A percentile compares a stretch with the other conserved stretches of the same genome.
Conservation (phyloP, 768 basidiomycete species). For the Fistulinella prunicolor region DNA sequence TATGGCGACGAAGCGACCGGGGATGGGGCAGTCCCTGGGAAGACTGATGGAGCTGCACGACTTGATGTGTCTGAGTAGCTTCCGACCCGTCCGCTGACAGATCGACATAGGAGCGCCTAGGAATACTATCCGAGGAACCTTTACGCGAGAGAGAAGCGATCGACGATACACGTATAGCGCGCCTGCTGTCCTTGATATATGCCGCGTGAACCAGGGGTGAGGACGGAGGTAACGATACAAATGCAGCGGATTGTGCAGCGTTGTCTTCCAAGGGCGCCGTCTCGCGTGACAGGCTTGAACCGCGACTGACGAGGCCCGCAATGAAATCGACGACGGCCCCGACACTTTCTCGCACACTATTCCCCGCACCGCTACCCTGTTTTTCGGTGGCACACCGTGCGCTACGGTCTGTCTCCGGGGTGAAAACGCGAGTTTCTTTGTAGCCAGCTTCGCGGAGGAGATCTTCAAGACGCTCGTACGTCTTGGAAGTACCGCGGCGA, state of each 20-base stretch:
- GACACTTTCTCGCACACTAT: conserved; percentile 42
- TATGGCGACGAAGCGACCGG: conserved; percentile 20
- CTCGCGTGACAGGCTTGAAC: conserved; percentile 21
- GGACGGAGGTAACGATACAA: conserved; percentile 23
- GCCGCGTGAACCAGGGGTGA: conserved; percentile 22
- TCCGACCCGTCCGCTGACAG: conserved; percentile 10
- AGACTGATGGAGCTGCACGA: conserved; percentile 20
- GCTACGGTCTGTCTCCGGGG: conserved; percentile 69
- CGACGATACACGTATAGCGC: conserved; percentile 11
- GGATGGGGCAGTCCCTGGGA: conserved; percentile 23
- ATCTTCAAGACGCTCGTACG: conserved; percentile 83
- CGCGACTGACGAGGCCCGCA: conserved; percentile 49
- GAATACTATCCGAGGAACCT: conserved; percentile 23
- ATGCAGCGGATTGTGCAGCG: conserved; percentile 1
- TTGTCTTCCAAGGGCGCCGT: conserved; percentile 9
- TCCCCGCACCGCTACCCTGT: conserved; percentile 28
- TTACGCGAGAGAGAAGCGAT: conserved; percentile 15
- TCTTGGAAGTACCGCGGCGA: conserved; percentile 73
- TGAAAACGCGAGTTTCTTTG: conserved; percentile 88
- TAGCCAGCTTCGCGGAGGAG: conserved; percentile 85
- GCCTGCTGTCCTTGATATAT: conserved; percentile 9
- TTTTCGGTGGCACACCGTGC: conserved; percentile 27
- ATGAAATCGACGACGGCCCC: conserved; percentile 64
- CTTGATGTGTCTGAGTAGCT: conserved; percentile 9
- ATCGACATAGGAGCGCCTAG: conserved; percentile 11